Evolutionary conservation across 2,329 filamentous ascomycete species (phyloP).

Genomic region (Ophidiomyces ophidiicola): DNA sequence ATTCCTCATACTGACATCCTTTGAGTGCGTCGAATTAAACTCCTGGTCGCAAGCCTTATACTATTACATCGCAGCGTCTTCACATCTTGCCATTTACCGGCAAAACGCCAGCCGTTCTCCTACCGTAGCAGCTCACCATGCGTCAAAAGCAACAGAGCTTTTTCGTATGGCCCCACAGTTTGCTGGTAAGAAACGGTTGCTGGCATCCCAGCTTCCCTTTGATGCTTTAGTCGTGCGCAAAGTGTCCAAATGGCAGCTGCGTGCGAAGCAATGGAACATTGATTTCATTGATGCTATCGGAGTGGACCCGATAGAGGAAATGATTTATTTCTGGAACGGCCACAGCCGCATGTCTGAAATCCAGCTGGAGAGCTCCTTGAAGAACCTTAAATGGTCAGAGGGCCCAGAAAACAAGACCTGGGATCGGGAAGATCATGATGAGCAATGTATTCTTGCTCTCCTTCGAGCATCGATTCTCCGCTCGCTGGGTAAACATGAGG

Average conservation of each 20-base stretch:
- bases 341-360: conserved; percentile 61
- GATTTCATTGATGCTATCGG: conserved; percentile 70
- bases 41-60: conserved; percentile 86
- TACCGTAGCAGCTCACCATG: conserved; percentile 43
- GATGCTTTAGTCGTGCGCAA: conserved; percentile 77
- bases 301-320: conserved; percentile 70
- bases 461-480: conserved; percentile 55
- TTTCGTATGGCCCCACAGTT: conserved; percentile 59
- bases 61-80: conserved; percentile 71
- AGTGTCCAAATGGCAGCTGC: conserved; percentile 73
- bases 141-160: conserved; percentile 54
- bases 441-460: conserved; percentile 53
- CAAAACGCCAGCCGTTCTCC: conserved; percentile 22
- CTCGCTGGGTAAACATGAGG: conserved; percentile 48
- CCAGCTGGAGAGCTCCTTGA: conserved; percentile 53
- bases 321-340: conserved; percentile 90
- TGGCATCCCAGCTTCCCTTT: conserved; percentile 80
- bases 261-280: conserved; percentile 54
- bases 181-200: conserved; percentile 76
- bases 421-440: conserved; percentile 44
- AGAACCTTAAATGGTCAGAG: conserved; percentile 54
- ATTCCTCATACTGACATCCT: not conserved
- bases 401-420: conserved; percentile 47
- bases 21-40: conserved; percentile 61
- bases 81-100: conserved; percentile 72